Evolutionary conservation across 257 asterid genomes (phyloP), one percentile per base, ranked within the genome.

Genomic region (Eucommia ulmoides): DNA sequence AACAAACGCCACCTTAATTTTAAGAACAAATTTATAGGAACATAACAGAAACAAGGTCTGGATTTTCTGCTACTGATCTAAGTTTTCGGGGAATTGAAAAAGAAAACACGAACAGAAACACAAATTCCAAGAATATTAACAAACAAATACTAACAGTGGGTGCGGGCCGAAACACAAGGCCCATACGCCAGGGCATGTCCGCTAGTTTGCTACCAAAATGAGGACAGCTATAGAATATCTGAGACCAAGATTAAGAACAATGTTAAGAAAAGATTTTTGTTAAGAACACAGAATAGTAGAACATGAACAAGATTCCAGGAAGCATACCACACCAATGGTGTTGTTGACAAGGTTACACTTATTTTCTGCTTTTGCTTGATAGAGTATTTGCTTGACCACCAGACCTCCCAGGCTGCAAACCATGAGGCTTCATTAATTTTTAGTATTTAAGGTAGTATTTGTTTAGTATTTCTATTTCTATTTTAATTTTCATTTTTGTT

Each of bases 151-250:
- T 81, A 38, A 91, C 99, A 23, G 83, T 69, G 45, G 99, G 99
- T 49, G 99, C 96, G 74, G 99, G 99, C 57, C 96, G 99, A 65
- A 91, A 74, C 48, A 86, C 99, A 68, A 83, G 75, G 63, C 96
- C 99, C 94, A 91, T 86, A 44, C 84, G 81, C 94, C 99, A 91
- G 53, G 99, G 96, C 95, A 83, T 75, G 74, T 91, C 96, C 1
- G 96, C 99, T 44, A 91, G 96, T 81, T 83, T 91, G 80, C 99
- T 91, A 56, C 99, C 99, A 65, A 86, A 81, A 67, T 91, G 99
- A 1, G 99, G 99, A 65, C 99, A 91, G 63, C 99, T 86, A 56
- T 91, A 91, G 80, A 91, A 91, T 52, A 91, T 83, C 99, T 91
- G 76, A 65, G 68, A 53, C 62, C 50, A 42, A 23, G 20, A 54